A percentile compares a stretch with the other conserved stretches of the same genome.
Conservation (phyloP, 2,329 filamentous ascomycete genomes). For the Magnaporthales sp. region DNA sequence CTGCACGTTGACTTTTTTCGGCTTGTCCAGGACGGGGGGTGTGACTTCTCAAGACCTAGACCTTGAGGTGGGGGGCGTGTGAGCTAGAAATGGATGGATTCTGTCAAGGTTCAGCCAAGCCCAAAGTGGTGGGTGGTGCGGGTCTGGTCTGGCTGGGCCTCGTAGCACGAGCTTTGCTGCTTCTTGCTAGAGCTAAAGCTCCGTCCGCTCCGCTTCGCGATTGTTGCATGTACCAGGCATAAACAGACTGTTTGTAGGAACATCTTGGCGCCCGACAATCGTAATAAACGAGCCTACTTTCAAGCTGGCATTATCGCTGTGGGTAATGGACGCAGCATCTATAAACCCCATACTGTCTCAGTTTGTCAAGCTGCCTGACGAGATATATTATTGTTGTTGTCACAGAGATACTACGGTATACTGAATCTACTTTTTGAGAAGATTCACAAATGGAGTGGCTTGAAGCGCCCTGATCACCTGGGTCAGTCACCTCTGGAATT, state of each 20-base stretch:
- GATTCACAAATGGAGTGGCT: not conserved
- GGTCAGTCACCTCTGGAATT: not conserved
- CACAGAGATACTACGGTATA: not conserved
- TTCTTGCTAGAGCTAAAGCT: not conserved
- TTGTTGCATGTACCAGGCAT: not conserved
- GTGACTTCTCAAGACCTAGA: not conserved
- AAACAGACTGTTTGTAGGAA: not conserved
- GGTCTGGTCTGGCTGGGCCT: not conserved
- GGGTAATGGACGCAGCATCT: not conserved
- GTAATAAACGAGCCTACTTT: not conserved
- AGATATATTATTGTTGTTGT: not conserved
- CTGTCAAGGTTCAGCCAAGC: not conserved
- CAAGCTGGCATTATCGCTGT: not conserved
- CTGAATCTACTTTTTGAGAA: not conserved
- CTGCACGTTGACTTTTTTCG: not conserved
- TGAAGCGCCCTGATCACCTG: not conserved
- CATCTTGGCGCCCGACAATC: not conserved
- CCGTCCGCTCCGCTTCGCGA: not conserved
- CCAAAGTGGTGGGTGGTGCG: not conserved
- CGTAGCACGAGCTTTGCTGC: not conserved
- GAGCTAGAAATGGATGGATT: not conserved
- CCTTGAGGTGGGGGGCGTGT: not conserved
- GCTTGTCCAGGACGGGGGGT: not conserved
- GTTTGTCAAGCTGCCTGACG: not conserved
- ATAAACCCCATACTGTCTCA: not conserved